Evolutionary conservation across 2,329 filamentous ascomycete genomes (phyloP).

Genomic region (Fusarium phyllophilum): DNA sequence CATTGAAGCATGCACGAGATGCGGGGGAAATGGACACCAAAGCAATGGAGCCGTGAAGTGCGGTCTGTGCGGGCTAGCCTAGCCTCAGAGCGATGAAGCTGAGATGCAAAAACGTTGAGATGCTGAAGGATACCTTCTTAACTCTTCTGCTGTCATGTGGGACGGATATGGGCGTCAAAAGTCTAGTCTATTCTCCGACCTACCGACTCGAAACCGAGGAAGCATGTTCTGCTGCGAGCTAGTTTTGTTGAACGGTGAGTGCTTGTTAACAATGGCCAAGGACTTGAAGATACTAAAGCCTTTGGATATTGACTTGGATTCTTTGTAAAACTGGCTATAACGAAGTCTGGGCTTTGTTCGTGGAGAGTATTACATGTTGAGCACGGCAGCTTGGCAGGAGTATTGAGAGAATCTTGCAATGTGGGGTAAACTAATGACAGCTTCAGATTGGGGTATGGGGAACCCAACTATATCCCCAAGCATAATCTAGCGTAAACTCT

Average conservation of each 20-base stretch:
- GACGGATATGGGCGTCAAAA: not conserved
- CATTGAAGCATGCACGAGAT: fast-evolving
- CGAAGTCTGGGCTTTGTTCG: fast-evolving
- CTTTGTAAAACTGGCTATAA: fast-evolving
- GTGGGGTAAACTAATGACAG: not conserved
- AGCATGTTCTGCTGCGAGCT: too few relatives aligned
- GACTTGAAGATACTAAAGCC: too few relatives aligned
- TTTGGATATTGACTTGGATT: not conserved
- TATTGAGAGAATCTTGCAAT: not conserved
- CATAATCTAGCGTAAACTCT: not conserved
- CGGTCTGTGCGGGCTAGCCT: too few relatives aligned
- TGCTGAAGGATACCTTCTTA: too few relatives aligned
- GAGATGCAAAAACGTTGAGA: too few relatives aligned
- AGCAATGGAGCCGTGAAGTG: fast-evolving
- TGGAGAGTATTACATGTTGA: not conserved
- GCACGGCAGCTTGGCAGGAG: not conserved
- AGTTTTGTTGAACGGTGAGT: fast-evolving
- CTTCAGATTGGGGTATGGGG: not conserved
- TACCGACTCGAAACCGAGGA: too few relatives aligned
- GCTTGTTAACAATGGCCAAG: not conserved
- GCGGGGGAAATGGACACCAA: not conserved
- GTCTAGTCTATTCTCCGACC: not conserved
- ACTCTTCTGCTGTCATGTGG: not conserved
- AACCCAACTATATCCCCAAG: not conserved
- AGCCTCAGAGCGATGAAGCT: not conserved